A percentile compares a stretch with the other conserved stretches of the same genome.
Evolutionary conservation across 2,329 filamentous ascomycete species (phyloP).

Genomic region (Diplodia sapinea): DNA sequence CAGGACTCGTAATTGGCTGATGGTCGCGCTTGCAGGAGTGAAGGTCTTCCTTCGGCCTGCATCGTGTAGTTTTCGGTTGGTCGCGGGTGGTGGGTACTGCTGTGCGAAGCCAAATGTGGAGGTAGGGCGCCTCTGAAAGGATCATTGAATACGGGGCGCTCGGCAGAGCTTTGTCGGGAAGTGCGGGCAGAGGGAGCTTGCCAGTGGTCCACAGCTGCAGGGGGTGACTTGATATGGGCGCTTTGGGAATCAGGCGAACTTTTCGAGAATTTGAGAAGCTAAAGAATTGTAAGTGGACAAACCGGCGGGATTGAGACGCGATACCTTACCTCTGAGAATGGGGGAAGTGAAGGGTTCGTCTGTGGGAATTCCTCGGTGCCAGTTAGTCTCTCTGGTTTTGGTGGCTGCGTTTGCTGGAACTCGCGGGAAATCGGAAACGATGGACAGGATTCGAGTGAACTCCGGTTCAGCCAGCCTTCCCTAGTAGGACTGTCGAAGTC

Average conservation of each 20-base stretch:
- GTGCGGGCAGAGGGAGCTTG: not conserved
- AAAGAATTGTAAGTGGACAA: not conserved
- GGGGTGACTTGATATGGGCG: not conserved
- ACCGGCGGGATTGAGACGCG: no score
- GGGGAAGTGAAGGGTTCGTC: not conserved
- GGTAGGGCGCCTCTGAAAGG: conserved; percentile 25
- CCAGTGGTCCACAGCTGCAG: not conserved
- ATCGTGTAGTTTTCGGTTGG: conserved; percentile 4
- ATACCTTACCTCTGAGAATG: not conserved
- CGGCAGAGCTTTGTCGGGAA: conserved; percentile 10
- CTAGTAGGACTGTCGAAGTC: no score
- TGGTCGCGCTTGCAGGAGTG: not conserved
- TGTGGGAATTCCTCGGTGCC: not conserved
- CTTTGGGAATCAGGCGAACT: not conserved
- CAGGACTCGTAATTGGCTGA: not conserved
- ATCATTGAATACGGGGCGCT: conserved; percentile 4
- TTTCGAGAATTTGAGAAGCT: not conserved
- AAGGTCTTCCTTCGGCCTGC: not conserved
- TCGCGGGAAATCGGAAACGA: no score
- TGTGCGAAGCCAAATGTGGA: conserved; percentile 21
- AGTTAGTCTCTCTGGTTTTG: not conserved
- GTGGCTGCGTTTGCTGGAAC: not conserved
- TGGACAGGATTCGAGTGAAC: not conserved
- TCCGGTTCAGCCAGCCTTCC: no score
- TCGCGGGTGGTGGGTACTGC: conserved; percentile 29